Evolutionary conservation across 805 yeast species (phyloP), one percentile per base, ranked within the genome.

Genomic region (Yamadazyma kitorensis): DNA sequence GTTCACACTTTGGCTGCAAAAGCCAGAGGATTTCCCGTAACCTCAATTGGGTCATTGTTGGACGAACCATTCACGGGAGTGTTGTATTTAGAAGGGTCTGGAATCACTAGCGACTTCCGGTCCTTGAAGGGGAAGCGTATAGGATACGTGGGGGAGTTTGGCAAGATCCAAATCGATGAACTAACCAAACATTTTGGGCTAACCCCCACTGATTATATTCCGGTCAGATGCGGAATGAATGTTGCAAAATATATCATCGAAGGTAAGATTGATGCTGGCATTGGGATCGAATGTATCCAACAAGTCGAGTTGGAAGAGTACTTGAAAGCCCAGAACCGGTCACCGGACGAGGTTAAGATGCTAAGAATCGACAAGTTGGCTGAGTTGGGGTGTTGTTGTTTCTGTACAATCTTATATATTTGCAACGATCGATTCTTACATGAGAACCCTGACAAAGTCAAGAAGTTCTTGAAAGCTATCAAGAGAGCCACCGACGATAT

Each of bases 61-160:
- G 79, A 74, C 45, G 80, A 74, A 46, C 80, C 79, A 6, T 74
- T 74, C 54, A 74, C 80, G 13, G 80, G 79, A 22, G 65, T 74
- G 24, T 57, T 74, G 39, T 74, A 72, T 51, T 55, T 74, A 48
- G 65, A 70, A 45, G 73, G 70, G 2, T 57, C 65, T 31, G 80
- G 79, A 14, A 67, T 74, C 45, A 69, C 78, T 26, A 49, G 64
- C 7, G 78, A 74, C 50, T 74, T 74, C 55, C 55, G 54, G 26
- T 69, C 77, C 4, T 59, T 74, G 47, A 73, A 68, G 47, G 79
- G 79, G 17, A 74, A 73, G 52, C 55, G 55, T 29, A 71, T 74
- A 45, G 80, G 80, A 13, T 74, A 74, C 49, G 80, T 74, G 24
- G 80, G 80, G 20, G 80, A 74, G 47, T 74, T 74, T 49, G 80